A percentile compares a stretch with the other conserved stretches of the same genome.
Evolutionary conservation across 352 stramenopile genomes (phyloP).

Genomic region (Phytophthora sojae): DNA sequence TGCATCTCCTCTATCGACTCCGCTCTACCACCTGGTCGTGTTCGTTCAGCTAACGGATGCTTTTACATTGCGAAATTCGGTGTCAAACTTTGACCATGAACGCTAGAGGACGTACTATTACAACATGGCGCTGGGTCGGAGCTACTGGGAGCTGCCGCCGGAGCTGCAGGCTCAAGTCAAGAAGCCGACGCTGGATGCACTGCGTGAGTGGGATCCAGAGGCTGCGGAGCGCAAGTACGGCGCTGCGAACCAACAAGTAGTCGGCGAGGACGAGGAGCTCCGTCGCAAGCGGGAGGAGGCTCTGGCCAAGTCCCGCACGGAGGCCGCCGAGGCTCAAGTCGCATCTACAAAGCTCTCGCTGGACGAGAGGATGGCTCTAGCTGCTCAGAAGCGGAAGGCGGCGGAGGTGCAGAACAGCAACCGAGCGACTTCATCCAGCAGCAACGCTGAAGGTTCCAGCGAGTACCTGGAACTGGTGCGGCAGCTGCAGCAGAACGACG

Average conservation of each 20-base stretch:
- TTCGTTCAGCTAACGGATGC: background rate
- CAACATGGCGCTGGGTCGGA: conserved; percentile 78
- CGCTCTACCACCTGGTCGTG: background rate
- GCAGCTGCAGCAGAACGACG: conserved; percentile 65
- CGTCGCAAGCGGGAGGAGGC: conserved; percentile 52
- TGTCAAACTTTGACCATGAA: conserved; percentile 11
- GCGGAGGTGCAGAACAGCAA: conserved; percentile 43
- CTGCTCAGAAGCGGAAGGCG: conserved; percentile 63
- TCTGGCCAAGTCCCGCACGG: conserved; percentile 41
- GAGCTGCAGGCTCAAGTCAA: conserved; percentile 63
- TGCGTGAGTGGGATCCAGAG: conserved; percentile 60
- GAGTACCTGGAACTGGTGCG: conserved; percentile 74
- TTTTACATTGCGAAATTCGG: conserved; percentile 4
- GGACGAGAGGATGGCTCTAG: conserved; percentile 69
- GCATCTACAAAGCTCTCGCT: conserved; percentile 35
- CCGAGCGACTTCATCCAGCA: conserved; percentile 4
- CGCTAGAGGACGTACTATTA: conserved; percentile 81
- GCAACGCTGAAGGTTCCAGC: conserved; percentile 37
- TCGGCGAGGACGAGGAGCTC: conserved; percentile 40
- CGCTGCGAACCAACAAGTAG: conserved; percentile 15
- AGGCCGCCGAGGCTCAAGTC: conserved; percentile 19
- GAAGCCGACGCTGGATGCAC: conserved; percentile 48
- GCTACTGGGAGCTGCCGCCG: conserved; percentile 75
- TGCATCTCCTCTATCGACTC: conserved; percentile 10
- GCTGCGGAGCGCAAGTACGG: conserved; percentile 47